A percentile compares a stretch with the other conserved stretches of the same genome.
Conservation (phyloP, 2,329 filamentous ascomycete species). For the Tolypocladium amazonense region DNA sequence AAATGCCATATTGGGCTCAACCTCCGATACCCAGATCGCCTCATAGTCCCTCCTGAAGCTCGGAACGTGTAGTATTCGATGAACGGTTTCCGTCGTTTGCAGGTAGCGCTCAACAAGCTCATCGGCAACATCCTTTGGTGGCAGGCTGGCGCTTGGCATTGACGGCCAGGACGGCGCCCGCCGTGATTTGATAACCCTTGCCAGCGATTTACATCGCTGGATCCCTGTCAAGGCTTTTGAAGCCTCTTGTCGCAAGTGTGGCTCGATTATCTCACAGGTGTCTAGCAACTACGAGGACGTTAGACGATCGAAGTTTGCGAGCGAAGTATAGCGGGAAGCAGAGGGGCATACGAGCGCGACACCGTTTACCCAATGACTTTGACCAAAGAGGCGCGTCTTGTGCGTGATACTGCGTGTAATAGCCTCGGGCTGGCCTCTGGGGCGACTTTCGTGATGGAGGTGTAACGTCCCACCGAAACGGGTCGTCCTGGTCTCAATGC, state of each 20-base stretch:
- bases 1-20: conserved; percentile 28
- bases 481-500: conserved; percentile 12
- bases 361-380: conserved; percentile 46
- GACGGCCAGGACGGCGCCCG: not conserved
- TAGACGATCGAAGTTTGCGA: not conserved
- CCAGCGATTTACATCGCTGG: conserved; percentile 41
- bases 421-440: conserved; percentile 16
- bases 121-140: conserved; percentile 32
- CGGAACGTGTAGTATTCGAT: conserved; percentile 41
- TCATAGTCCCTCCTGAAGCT: conserved; percentile 39
- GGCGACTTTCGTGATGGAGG: conserved; percentile 26
- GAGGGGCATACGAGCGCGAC: conserved; percentile 28
- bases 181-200: conserved; percentile 36
- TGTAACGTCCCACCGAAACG: conserved; percentile 31
- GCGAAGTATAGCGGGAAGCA: not conserved
- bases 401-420: conserved; percentile 35
- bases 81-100: conserved; percentile 32
- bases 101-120: conserved; percentile 38
- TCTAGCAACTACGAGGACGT: not conserved
- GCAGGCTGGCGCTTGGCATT: conserved; percentile 29
- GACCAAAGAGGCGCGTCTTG: conserved; percentile 46
- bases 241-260: conserved; percentile 23
- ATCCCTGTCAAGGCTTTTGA: conserved; percentile 26
- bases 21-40: conserved; percentile 30
- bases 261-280: conserved; percentile 32